phyloP scores from a whole-genome alignment of 495 filamentous ascomycete genomes.

The Geopyxis carbonaria region DNA sequence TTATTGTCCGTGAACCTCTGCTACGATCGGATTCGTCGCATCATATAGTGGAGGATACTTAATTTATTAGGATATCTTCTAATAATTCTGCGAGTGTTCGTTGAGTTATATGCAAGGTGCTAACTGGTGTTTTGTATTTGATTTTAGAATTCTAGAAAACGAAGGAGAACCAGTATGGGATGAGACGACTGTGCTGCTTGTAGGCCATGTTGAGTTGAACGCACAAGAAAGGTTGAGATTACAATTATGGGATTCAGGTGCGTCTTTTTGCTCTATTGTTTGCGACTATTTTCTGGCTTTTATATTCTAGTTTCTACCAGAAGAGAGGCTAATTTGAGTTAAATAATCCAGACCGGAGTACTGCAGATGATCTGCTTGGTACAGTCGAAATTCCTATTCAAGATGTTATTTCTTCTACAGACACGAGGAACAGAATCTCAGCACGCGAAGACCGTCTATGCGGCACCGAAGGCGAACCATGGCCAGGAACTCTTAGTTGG shows the following conservation, averaged over 20 bases:
- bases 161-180: slow-evolving; percentile 48
- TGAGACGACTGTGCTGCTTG: slow-evolving; percentile 44
- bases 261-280: too few relatives aligned
- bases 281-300: too few relatives aligned
- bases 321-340: too few relatives aligned
- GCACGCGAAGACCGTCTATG: slow-evolving; percentile 42
- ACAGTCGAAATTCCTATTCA: slow-evolving; percentile 36
- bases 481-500: slow-evolving; percentile 49
- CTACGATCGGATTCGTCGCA: slow-evolving; percentile 1
- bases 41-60: not conserved
- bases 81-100: too few relatives aligned
- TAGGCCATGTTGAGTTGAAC: slow-evolving; percentile 48
- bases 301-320: too few relatives aligned
- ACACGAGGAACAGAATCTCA: slow-evolving; percentile 34
- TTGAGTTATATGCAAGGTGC: too few relatives aligned
- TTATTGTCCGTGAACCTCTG: not conserved
- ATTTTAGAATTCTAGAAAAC: slow-evolving; percentile 35
- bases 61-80: not conserved
- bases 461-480: slow-evolving; percentile 39
- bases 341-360: slow-evolving; percentile 32
- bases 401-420: slow-evolving; percentile 1
- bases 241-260: slow-evolving; percentile 50
- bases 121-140: not conserved
- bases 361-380: slow-evolving; percentile 53
- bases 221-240: slow-evolving; percentile 46